Conservation (phyloP, 768 basidiomycete species). For the Rhodotorula toruloides region DNA sequence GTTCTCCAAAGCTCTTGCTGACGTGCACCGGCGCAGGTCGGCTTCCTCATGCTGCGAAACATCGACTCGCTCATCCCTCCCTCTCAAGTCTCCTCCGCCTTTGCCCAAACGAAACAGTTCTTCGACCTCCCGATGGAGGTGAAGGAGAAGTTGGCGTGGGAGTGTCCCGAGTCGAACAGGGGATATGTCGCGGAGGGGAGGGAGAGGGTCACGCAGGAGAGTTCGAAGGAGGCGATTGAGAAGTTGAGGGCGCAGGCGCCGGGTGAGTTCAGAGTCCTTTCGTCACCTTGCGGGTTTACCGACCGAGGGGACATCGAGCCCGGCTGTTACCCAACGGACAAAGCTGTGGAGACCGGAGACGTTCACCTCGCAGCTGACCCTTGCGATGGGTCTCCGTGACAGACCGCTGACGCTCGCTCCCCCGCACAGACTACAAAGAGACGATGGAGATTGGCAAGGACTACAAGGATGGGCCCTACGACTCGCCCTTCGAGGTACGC, state of each 20-base stretch:
- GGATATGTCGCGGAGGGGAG: constrained; percentile 76
- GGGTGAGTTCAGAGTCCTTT: no score
- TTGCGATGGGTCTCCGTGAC: neutral
- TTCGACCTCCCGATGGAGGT: constrained; percentile 60
- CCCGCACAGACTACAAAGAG: constrained; percentile 52
- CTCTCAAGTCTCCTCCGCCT: constrained; percentile 58
- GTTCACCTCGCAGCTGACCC: no score
- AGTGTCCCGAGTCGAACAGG: constrained; percentile 55
- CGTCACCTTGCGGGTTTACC: no score
- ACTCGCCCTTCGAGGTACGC: constrained; percentile 34
- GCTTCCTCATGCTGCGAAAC: constrained; percentile 70
- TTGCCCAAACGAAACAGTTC: constrained; percentile 69
- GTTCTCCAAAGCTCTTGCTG: neutral
- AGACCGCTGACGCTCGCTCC: neutral
- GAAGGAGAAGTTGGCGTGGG: constrained; percentile 67
- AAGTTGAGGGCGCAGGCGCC: constrained; percentile 67
- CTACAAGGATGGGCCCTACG: constrained; percentile 53
- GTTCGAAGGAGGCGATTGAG: constrained; percentile 61
- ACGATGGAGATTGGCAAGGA: constrained; percentile 85
- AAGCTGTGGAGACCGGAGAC: no score
- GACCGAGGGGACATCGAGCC: no score
- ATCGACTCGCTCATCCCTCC: constrained; percentile 60
- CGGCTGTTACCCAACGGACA: no score
- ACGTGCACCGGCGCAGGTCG: neutral
- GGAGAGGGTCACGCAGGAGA: constrained; percentile 53